phyloP scores from a whole-genome alignment of 1,284 basidiomycete species.

The Austroboletus novae-zelandiae region DNA sequence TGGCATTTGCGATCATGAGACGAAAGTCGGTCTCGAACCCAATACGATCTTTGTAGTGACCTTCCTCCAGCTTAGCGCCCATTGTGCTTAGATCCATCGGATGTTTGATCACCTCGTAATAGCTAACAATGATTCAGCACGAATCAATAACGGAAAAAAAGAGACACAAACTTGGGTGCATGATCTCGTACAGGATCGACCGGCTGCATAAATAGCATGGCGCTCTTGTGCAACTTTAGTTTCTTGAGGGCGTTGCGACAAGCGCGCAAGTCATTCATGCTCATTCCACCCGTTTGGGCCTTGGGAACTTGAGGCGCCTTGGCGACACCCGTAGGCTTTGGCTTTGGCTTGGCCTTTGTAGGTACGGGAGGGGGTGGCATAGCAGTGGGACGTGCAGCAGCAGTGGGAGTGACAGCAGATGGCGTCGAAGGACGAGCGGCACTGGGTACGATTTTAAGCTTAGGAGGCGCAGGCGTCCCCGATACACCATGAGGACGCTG shows the following conservation, averaged over 20 bases:
- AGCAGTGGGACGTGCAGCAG: conserved; percentile 17
- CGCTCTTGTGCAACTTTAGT: conserved; percentile 69
- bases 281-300: conserved; percentile 82
- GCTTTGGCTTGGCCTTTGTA: conserved; percentile 35
- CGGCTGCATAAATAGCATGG: conserved; percentile 77
- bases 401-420: conserved; percentile 19
- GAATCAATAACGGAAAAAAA: conserved; percentile 12
- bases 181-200: conserved; percentile 88
- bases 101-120: conserved; percentile 86
- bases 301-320: conserved; percentile 57
- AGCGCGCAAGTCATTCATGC: conserved; percentile 74
- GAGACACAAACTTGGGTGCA: conserved; percentile 66
- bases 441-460: conserved; percentile 50
- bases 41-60: conserved; percentile 83
- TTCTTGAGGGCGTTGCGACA: conserved; percentile 84
- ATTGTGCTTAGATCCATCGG: conserved; percentile 97
- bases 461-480: conserved; percentile 45
- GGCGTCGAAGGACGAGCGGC: conserved; percentile 18
- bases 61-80: conserved; percentile 82
- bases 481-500: conserved; percentile 44
- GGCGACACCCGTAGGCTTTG: conserved; percentile 37
- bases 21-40: conserved; percentile 87
- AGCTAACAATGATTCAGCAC: conserved; percentile 46
- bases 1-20: conserved; percentile 87
- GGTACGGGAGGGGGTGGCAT: conserved; percentile 37